Percentiles rank a stretch among this genome's conserved stretches.
Conservation (phyloP, 192 early-diverging fungal genomes). For the Coemansia sp. region DNA sequence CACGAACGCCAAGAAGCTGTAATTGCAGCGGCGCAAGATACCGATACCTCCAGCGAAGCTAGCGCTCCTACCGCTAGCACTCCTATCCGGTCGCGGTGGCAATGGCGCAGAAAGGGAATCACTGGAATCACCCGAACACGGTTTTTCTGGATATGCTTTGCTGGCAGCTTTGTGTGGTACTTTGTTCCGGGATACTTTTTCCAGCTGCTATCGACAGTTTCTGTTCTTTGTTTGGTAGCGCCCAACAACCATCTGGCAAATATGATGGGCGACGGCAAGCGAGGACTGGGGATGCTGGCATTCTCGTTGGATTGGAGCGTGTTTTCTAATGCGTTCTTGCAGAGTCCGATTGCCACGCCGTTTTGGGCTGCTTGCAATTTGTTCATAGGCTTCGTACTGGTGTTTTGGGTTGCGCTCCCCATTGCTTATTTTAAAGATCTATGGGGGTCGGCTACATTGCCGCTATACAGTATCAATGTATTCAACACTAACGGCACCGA, state of each 20-base stretch:
- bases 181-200: conserved; percentile 67
- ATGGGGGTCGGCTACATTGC: conserved; percentile 60
- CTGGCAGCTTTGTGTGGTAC: conserved; percentile 55
- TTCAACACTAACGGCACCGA: conserved; percentile 58
- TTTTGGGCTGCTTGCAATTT: conserved; percentile 74
- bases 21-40: background rate
- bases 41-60: background rate
- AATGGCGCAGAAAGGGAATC: conserved; percentile 2
- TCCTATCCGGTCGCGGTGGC: background rate
- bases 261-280: conserved; percentile 53
- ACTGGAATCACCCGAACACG: conserved; percentile 42
- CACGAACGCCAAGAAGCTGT: conserved; percentile 56
- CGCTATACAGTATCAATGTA: conserved; percentile 62
- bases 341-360: conserved; percentile 70
- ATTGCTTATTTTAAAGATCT: conserved; percentile 66
- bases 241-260: conserved; percentile 49
- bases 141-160: conserved; percentile 57
- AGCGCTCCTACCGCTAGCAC: background rate
- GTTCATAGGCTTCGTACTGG: conserved; percentile 66
- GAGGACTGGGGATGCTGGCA: conserved; percentile 66
- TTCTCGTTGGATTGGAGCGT: conserved; percentile 78
- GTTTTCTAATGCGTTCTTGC: conserved; percentile 57
- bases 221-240: conserved; percentile 60
- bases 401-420: conserved; percentile 76
- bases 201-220: conserved; percentile 63